Percentiles rank a stretch among this genome's conserved stretches.
phyloP scores from a whole-genome alignment of 139 green algal genomes.

The Raphidocelis subcapitata region DNA sequence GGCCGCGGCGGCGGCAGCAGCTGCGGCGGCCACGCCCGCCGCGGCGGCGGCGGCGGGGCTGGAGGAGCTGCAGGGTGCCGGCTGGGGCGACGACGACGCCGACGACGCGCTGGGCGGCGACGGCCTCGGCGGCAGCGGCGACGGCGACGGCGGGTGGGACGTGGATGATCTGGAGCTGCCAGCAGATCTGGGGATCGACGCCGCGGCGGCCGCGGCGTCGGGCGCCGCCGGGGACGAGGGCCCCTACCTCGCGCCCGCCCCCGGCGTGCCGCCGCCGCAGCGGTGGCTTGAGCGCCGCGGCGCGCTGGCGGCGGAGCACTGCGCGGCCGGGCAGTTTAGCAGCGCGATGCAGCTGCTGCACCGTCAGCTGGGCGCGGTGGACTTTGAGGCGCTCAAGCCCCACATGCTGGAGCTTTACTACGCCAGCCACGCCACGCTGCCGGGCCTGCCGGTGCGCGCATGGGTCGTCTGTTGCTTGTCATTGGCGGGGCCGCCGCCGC shows the following conservation, averaged over 20 bases:
- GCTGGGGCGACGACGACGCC: constrained; percentile 84
- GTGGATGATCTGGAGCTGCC: constrained; percentile 94
- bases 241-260: constrained; percentile 57
- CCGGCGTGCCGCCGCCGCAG: constrained; percentile 72
- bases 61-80: constrained; percentile 67
- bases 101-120: constrained; percentile 65
- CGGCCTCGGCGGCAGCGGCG: constrained; percentile 51
- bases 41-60: constrained; percentile 48
- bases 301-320: constrained; percentile 73
- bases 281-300: constrained; percentile 84
- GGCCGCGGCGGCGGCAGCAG: constrained; percentile 23
- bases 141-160: constrained; percentile 86
- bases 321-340: constrained; percentile 84
- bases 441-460: constrained; percentile 49
- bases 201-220: constrained; percentile 23
- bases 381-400: constrained; percentile 88
- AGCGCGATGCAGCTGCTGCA: constrained; percentile 92
- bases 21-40: constrained; percentile 22
- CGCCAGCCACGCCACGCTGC: constrained; percentile 66
- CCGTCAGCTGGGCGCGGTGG: constrained; percentile 87
- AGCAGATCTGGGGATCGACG: constrained; percentile 43
- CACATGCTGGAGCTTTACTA: constrained; percentile 84
- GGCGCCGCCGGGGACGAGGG: too few relatives aligned
- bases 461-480: neutral
- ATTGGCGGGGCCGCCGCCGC: too few relatives aligned